Evolutionary conservation across 1,139 yeast genomes (phyloP), one percentile per base, ranked within the genome.

Genomic region (Magnusiomyces fungicola): DNA sequence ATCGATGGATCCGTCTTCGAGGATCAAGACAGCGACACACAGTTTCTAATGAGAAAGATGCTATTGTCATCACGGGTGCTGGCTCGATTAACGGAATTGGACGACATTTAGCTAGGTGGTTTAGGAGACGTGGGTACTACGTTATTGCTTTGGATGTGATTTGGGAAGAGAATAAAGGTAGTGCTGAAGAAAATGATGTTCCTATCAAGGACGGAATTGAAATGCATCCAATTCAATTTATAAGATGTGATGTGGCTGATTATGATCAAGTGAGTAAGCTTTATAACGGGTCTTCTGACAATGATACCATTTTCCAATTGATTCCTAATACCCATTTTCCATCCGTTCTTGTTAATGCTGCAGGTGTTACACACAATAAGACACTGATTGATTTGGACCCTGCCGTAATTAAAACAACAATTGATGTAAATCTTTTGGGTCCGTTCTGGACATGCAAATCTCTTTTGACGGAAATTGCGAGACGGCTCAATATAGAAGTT

Each of bases 331-430:
- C 33, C 7, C 3, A 23, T 33, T 64, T 10, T 21, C 67, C 84
- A 1, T 74, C 80, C 30, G 68, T 84, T 0, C 63, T 86, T 40
- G 69, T 89, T 24, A 83, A 84, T 60, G 87, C 86, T 63, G 96
- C 95, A 0, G 96, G 92, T 0, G 67, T 81, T 10, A 71, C 90
- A 47, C 80, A 79, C 44, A 65, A 66, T 50, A 70, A 72, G 40
- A 58, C 73, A 1, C 56, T 83, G 1, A 53, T 72, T 12, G 69
- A 72, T 4, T 51, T 76, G 45, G 50, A 66, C 0, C 64, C 58
- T 2, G 53, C 56, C 10, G 58, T 54, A 21, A 57, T 66, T 24
- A 55, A 57, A 24, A 56, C 59, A 0, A 63, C 80, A 1, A 70
- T 82, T 49, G 68, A 73, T 25, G 74, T 83, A 18, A 87, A 87